These are phyloP conservation scores for Mycothermus thermophilus DNA, from an alignment of 495 filamentous ascomycete species.

Conservation along the genomic window DNA sequence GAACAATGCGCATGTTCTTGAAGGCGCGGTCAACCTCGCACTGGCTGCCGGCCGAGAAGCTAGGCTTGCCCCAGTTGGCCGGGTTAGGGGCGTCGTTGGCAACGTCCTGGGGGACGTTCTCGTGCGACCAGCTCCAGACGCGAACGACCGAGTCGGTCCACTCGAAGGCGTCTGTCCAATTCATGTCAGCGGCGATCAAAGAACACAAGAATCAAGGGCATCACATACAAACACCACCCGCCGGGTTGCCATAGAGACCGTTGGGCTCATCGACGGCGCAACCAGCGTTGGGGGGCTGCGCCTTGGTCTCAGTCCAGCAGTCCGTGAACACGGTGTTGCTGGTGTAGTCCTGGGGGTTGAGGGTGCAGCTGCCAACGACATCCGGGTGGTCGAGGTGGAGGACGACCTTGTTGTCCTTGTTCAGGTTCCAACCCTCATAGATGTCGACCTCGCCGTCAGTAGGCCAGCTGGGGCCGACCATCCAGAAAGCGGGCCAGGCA, in stretches of 20 bases:
- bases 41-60: slow-evolving; percentile 32
- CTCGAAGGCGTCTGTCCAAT: slow-evolving; percentile 44
- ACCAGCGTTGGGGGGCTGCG: slow-evolving; percentile 21
- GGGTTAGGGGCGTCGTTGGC: slow-evolving; percentile 48
- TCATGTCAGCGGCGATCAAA: too few species aligned
- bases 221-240: slow-evolving; percentile 45
- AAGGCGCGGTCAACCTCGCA: slow-evolving; percentile 35
- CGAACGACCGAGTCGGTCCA: slow-evolving; percentile 52
- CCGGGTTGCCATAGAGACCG: slow-evolving; percentile 43
- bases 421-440: slow-evolving; percentile 67
- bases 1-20: slow-evolving; percentile 31
- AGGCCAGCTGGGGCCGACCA: slow-evolving; percentile 64
- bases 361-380: slow-evolving; percentile 43
- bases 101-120: slow-evolving; percentile 28
- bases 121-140: slow-evolving; percentile 59
- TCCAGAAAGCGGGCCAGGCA: slow-evolving; percentile 50
- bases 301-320: slow-evolving; percentile 35
- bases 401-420: slow-evolving; percentile 50
- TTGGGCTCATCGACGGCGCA: slow-evolving; percentile 29
- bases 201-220: too few species aligned
- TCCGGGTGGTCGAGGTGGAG: slow-evolving; percentile 53
- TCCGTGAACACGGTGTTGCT: slow-evolving; percentile 35
- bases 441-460: slow-evolving; percentile 75
- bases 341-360: slow-evolving; percentile 33
- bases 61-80: slow-evolving; percentile 49